These are phyloP conservation scores for Saprolegnia diclina DNA, from an alignment of 352 stramenopile genomes.

Conservation along the genomic window DNA sequence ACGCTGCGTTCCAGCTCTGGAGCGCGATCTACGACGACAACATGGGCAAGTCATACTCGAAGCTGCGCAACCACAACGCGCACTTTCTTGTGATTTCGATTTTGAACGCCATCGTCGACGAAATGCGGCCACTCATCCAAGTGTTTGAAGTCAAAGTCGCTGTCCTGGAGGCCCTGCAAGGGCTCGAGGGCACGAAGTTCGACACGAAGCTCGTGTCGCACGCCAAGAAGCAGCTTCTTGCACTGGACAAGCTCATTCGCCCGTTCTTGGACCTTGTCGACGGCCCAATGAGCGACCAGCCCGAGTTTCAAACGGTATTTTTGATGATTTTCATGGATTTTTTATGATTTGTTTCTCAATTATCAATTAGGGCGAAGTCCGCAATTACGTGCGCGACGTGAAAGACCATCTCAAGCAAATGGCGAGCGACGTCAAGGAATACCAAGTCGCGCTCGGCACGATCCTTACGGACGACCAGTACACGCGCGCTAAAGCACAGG, in stretches of 20 bases:
- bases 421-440: slow-evolving; percentile 71
- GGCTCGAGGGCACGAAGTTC: slow-evolving; percentile 53
- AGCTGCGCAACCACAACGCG: slow-evolving; percentile 66
- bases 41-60: slow-evolving; percentile 79
- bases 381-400: slow-evolving; percentile 75
- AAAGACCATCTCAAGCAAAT: slow-evolving; percentile 76
- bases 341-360: background rate
- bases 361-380: slow-evolving; percentile 44
- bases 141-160: slow-evolving; percentile 65
- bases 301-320: slow-evolving; percentile 5
- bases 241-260: slow-evolving; percentile 63
- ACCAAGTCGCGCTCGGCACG: slow-evolving; percentile 56
- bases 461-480: slow-evolving; percentile 65
- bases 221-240: slow-evolving; percentile 66
- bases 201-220: slow-evolving; percentile 51
- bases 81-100: slow-evolving; percentile 72
- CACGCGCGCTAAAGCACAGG: slow-evolving; percentile 51
- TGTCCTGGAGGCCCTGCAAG: slow-evolving; percentile 59
- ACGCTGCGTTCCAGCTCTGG: slow-evolving; percentile 1
- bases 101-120: slow-evolving; percentile 73
- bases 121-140: slow-evolving; percentile 68
- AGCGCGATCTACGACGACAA: slow-evolving; percentile 53
- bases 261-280: slow-evolving; percentile 58
- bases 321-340: background rate
- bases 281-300: slow-evolving; percentile 9